Conservation (phyloP, 2,329 filamentous ascomycete genomes). For the Neophaeococcomyces mojaviensis region DNA sequence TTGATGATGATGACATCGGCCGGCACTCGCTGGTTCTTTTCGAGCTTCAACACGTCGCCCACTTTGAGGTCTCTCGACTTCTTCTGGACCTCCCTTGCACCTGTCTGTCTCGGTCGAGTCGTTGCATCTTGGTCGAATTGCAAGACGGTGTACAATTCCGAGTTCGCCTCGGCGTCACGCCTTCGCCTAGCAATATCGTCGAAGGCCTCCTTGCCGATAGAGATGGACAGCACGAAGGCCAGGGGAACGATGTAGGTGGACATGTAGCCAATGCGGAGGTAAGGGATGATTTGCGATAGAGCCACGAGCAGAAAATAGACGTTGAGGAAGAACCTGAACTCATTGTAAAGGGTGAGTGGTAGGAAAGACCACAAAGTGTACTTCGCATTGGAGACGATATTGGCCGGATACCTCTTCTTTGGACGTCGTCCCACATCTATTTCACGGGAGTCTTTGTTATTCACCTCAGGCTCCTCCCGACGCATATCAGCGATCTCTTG, state of each 20-base stretch:
- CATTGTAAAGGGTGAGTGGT: constrained; percentile 90
- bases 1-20: constrained; percentile 92
- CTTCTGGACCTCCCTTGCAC: constrained; percentile 56
- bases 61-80: constrained; percentile 85
- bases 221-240: constrained; percentile 84
- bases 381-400: constrained; percentile 92
- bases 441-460: constrained; percentile 54
- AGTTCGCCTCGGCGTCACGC: constrained; percentile 88
- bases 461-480: constrained; percentile 29
- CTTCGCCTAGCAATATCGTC: constrained; percentile 83
- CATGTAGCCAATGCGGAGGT: constrained; percentile 85
- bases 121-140: constrained; percentile 49
- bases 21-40: constrained; percentile 86
- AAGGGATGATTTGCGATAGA: constrained; percentile 83
- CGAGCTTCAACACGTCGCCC: constrained; percentile 87
- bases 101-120: constrained; percentile 21
- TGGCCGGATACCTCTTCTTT: constrained; percentile 71
- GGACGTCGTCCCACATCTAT: constrained; percentile 69
- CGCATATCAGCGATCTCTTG: constrained; percentile 23
- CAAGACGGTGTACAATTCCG: constrained; percentile 76
- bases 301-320: constrained; percentile 97
- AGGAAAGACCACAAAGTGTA: constrained; percentile 94
- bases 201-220: constrained; percentile 88
- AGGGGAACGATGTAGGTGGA: constrained; percentile 90
- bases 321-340: constrained; percentile 99